Conservation (phyloP, 495 filamentous ascomycete genomes). For the Hypoxylon subgilvum region DNA sequence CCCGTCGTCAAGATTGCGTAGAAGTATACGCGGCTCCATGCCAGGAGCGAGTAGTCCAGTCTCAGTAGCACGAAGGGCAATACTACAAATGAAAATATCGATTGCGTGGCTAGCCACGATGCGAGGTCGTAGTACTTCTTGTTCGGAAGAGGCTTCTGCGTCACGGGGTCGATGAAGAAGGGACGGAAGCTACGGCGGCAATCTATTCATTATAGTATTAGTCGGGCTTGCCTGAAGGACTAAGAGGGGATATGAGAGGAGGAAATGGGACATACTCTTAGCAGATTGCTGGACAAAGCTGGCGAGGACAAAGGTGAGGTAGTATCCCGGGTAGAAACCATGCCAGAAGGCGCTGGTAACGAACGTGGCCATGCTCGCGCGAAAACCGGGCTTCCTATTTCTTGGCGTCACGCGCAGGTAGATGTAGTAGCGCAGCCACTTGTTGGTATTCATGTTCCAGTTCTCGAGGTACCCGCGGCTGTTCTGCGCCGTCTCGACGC, state of each 20-base stretch:
- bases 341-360: conserved; percentile 96
- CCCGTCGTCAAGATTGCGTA: conserved; percentile 76
- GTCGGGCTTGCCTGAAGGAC: not conserved
- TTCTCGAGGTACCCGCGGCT: conserved; percentile 82
- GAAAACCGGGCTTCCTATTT: conserved; percentile 95
- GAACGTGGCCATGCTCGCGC: conserved; percentile 93
- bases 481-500: conserved; percentile 88
- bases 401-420: conserved; percentile 94
- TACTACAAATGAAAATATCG: conserved; percentile 79
- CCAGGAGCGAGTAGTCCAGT: conserved; percentile 66
- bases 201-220: conserved; percentile 60
- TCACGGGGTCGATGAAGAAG: conserved; percentile 80
- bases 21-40: conserved; percentile 89
- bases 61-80: conserved; percentile 83
- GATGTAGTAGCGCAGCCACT: conserved; percentile 94
- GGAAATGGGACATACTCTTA: conserved; percentile 71
- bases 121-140: conserved; percentile 88
- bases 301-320: conserved; percentile 85
- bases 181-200: conserved; percentile 88
- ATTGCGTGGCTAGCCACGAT: conserved; percentile 80
- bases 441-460: conserved; percentile 99
- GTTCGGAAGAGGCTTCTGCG: conserved; percentile 66
- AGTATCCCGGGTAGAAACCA: conserved; percentile 97
- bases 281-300: conserved; percentile 90
- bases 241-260: not conserved